These are phyloP conservation scores for Paspalum vaginatum DNA, from an alignment of 176 grass and related monocot genomes.

Conservation along the genomic window DNA sequence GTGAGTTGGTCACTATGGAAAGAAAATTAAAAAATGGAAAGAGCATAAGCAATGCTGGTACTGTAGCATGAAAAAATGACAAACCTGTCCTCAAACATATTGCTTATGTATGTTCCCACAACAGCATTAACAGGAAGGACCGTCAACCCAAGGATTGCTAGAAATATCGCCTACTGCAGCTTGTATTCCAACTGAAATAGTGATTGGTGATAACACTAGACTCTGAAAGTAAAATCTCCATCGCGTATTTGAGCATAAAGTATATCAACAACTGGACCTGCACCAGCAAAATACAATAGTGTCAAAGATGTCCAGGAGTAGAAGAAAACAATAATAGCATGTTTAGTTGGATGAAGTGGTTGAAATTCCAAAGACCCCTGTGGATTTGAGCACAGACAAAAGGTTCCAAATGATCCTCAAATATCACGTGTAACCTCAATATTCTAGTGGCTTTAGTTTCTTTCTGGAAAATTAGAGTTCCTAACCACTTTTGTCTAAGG, in stretches of 20 bases:
- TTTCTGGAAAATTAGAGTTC: neutral
- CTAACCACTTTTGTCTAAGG: neutral
- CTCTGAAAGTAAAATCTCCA: conserved; percentile 97
- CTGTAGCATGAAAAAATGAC: conserved; percentile 22
- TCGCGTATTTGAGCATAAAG: conserved; percentile 99
- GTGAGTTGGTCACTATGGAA: neutral
- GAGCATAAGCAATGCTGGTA: neutral
- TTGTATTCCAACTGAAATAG: conserved; percentile 97
- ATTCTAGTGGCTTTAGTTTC: neutral
- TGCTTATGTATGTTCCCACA: conserved; percentile 94
- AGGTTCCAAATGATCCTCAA: neutral
- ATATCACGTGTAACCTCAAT: neutral
- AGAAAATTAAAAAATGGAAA: neutral
- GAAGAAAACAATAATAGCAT: neutral
- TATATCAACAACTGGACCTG: conserved; percentile 97
- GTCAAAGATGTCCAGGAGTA: conserved; percentile 9
- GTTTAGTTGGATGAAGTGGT: neutral
- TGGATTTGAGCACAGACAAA: neutral
- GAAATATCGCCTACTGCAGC: conserved; percentile 87
- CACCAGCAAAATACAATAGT: conserved; percentile 18
- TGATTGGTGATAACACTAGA: conserved; percentile 91
- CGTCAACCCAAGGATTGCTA: conserved; percentile 85
- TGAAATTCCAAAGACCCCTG: neutral
- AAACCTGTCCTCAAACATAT: conserved; percentile 99
- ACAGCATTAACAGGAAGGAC: conserved; percentile 97